A percentile compares a stretch with the other conserved stretches of the same genome.
phyloP scores from a whole-genome alignment of 768 basidiomycete genomes.

The Strobilomyces echinocephalus region DNA sequence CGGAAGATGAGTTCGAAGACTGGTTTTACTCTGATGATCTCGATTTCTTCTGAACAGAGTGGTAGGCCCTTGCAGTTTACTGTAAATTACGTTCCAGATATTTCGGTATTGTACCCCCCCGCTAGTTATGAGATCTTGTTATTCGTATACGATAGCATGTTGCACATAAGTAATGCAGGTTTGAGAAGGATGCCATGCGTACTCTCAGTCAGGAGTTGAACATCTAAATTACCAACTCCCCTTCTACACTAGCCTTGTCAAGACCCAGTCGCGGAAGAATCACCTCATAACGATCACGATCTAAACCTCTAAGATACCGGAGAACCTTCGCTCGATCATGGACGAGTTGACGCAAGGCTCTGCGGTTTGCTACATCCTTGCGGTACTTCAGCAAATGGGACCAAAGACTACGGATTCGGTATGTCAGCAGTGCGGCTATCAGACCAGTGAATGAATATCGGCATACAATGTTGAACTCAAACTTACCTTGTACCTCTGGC shows the following conservation, averaged over 20 bases:
- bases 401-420: conserved; percentile 80
- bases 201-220: neutral
- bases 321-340: conserved; percentile 82
- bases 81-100: conserved; percentile 18
- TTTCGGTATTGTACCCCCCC: conserved; percentile 8
- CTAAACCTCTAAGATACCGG: conserved; percentile 63
- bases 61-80: neutral
- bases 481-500: conserved; percentile 83
- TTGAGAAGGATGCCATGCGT: neutral
- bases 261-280: conserved; percentile 71
- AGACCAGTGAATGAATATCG: neutral
- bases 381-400: conserved; percentile 63
- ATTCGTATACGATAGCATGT: conserved; percentile 6
- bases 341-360: conserved; percentile 70
- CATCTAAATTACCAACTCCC: conserved; percentile 72
- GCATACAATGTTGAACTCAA: neutral
- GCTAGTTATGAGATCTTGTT: conserved; percentile 15
- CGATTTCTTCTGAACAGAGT: conserved; percentile 12
- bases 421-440: conserved; percentile 80
- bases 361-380: conserved; percentile 73
- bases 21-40: conserved; percentile 20
- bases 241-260: conserved; percentile 78
- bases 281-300: conserved; percentile 68
- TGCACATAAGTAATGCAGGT: conserved; percentile 6
- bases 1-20: conserved; percentile 25